Evolutionary conservation across 148 eudicot species (phyloP), one percentile per base, ranked within the genome.

Genomic region (Persicaria maculosa): DNA sequence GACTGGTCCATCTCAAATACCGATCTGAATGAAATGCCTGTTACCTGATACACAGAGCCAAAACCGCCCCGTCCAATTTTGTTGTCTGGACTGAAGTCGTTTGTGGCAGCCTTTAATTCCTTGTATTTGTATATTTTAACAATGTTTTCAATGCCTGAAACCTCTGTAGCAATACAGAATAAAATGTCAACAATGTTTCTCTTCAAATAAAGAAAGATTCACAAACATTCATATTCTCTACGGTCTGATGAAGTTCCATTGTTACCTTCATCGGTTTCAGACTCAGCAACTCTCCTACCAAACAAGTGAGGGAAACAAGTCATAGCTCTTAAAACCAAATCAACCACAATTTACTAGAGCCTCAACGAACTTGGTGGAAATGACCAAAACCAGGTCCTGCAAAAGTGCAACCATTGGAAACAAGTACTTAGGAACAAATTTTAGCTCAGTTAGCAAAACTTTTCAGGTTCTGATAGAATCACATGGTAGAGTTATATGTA

Each of bases 111-210:
- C 40, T 20, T 71, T 14, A 71, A 46, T 71, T 71, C 73, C 19
- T 71, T 71, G 40, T 71, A 71, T 65, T 65, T 65, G 70, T 36
- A 65, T 20, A 65, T 65, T 65, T 65, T 65, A 43, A 65, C 70
- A 40, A 65, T 65, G 70, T 40, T 5, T 65, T 40, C 47, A 40
- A 65, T 65, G 19, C 47, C 70, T 43, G 46, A 65, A 65, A 65
- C 70, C 19, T 65, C 70, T 65, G 70, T 31, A 31, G 40, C 40
- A 31, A 31, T 31, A 31, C 40, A 31, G 1, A 31, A 20, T 22
- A 20, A 10, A 40, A 20, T 22, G 67, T 22, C 44, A 62, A 62
- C 44, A 62, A 10, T 62, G 68, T 4, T 58, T 58, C 4, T 20
- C 40, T 58, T 22, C 62, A 57, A 25, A 62, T 62, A 0, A 62